These are phyloP conservation scores for Russula foetens DNA, from an alignment of 768 basidiomycete genomes.

Conservation along the genomic window DNA sequence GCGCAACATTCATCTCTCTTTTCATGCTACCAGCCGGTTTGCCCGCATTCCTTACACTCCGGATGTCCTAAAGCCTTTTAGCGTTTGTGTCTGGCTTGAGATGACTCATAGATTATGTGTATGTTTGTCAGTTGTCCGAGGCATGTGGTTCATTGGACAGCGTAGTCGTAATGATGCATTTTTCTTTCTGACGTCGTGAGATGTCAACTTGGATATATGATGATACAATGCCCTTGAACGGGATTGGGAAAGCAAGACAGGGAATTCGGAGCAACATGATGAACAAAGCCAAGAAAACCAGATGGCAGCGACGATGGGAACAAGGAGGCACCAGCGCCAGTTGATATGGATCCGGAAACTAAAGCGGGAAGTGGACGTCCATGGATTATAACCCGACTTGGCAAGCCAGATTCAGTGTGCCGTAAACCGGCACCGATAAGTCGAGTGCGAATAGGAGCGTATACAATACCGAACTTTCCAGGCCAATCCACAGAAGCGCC, in stretches of 20 bases:
- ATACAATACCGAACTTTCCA: neutral
- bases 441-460: neutral
- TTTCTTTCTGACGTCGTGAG: neutral
- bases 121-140: conserved; percentile 3
- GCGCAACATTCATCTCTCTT: neutral
- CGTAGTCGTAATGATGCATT: neutral
- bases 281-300: too few relatives aligned
- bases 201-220: neutral
- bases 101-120: neutral
- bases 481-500: neutral
- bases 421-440: conserved; percentile 4
- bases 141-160: neutral
- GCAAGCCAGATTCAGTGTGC: neutral
- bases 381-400: neutral
- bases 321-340: neutral
- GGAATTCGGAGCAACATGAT: too few relatives aligned
- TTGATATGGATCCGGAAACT: neutral
- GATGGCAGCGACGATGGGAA: neutral
- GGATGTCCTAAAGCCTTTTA: neutral
- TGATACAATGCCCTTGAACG: neutral
- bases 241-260: neutral
- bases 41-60: neutral
- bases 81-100: neutral
- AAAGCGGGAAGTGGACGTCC: neutral
- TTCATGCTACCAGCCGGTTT: neutral